These are phyloP conservation scores for Haplographium delicatum DNA, from an alignment of 495 filamentous ascomycete genomes.

Conservation along the genomic window DNA sequence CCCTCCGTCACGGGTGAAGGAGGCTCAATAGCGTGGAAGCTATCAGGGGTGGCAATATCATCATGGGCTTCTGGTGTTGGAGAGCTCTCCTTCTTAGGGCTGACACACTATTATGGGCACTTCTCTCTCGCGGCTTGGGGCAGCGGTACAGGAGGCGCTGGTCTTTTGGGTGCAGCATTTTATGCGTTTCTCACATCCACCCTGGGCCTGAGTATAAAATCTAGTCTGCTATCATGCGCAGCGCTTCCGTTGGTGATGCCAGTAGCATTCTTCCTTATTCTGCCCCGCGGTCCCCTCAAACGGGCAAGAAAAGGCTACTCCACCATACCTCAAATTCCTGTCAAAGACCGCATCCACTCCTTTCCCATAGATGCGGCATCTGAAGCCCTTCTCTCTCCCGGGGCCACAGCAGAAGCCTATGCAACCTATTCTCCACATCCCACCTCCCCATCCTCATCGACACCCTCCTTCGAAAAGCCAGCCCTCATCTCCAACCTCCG, in stretches of 20 bases:
- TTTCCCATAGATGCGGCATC: conserved; percentile 9
- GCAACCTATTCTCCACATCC: conserved; percentile 18
- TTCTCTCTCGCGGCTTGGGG: conserved; percentile 90
- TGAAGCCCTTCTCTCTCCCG: conserved; percentile 16
- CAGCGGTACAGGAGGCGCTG: conserved; percentile 87
- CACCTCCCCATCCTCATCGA: conserved; percentile 7
- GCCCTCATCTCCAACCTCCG: conserved; percentile 42
- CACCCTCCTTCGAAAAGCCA: neutral
- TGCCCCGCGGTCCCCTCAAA: conserved; percentile 58
- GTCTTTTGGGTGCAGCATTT: conserved; percentile 76
- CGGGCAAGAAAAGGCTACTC: conserved; percentile 37
- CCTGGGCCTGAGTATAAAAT: conserved; percentile 62
- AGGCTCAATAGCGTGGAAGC: conserved; percentile 61
- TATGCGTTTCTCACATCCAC: conserved; percentile 84
- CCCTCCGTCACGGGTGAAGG: conserved; percentile 55
- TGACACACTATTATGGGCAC: conserved; percentile 92
- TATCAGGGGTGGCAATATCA: conserved; percentile 79
- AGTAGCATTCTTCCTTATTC: conserved; percentile 72
- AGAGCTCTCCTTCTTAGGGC: conserved; percentile 80
- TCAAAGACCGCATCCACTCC: conserved; percentile 12
- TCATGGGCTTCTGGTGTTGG: conserved; percentile 79
- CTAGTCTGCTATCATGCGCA: conserved; percentile 68
- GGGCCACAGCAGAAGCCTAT: conserved; percentile 18
- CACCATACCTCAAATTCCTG: conserved; percentile 24
- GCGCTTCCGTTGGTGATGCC: conserved; percentile 79